A percentile compares a stretch with the other conserved stretches of the same genome.
Conservation (phyloP, 2,329 filamentous ascomycete genomes). For the Fusarium illudens region DNA sequence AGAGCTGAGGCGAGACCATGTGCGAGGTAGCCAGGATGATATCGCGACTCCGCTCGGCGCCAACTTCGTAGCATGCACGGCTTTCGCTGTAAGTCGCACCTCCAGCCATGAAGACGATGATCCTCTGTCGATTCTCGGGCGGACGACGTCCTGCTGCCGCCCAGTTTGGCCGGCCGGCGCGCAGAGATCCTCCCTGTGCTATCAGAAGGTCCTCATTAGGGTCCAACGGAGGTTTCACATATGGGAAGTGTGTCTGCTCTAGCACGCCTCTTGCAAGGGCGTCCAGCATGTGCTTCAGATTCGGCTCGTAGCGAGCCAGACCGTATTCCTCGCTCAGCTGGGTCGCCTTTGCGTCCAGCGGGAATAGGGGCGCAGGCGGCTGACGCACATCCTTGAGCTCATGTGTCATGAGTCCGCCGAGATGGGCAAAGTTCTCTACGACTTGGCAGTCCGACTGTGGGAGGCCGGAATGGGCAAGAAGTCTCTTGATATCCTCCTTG, state of each 20-base stretch:
- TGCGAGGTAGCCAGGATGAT: constrained; percentile 90
- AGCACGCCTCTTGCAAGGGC: constrained; percentile 72
- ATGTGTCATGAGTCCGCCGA: constrained; percentile 78
- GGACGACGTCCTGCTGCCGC: constrained; percentile 79
- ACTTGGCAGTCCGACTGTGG: constrained; percentile 76
- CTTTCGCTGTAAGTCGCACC: constrained; percentile 94
- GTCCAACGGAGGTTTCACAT: constrained; percentile 74
- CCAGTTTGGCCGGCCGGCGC: constrained; percentile 95
- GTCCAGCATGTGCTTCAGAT: constrained; percentile 84
- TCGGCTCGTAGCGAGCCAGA: constrained; percentile 87
- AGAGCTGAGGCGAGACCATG: constrained; percentile 88
- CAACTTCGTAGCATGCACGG: constrained; percentile 87
- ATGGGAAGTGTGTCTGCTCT: constrained; percentile 74
- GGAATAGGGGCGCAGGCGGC: constrained; percentile 73
- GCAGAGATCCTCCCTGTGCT: constrained; percentile 75
- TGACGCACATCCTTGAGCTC: constrained; percentile 79
- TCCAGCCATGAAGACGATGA: constrained; percentile 94
- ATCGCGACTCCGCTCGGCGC: constrained; percentile 76
- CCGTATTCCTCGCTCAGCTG: constrained; percentile 77
- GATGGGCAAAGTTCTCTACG: constrained; percentile 79
- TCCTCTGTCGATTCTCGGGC: constrained; percentile 83
- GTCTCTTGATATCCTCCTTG: constrained; percentile 81
- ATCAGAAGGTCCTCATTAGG: constrained; percentile 66
- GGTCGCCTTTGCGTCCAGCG: constrained; percentile 65
- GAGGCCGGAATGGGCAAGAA: constrained; percentile 84